Evolutionary conservation across 495 filamentous ascomycete species (phyloP).

Genomic region (Aspergillus saccharolyticus): DNA sequence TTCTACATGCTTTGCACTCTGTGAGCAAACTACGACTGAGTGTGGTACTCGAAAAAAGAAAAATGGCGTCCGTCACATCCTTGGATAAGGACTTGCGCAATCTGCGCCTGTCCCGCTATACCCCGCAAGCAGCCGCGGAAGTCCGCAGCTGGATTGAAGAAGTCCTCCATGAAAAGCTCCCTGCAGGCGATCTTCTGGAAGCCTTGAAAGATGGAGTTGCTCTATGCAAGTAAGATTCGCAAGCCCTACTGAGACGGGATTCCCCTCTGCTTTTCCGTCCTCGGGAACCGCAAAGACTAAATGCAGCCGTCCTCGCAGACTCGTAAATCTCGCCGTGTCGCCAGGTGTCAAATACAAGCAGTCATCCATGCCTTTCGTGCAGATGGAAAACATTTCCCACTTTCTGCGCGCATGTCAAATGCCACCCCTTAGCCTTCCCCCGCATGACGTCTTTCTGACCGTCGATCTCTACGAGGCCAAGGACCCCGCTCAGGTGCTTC

Average conservation of each 20-base stretch:
- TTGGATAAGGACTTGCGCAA: slow-evolving; percentile 94
- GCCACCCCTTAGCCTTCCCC: slow-evolving; percentile 77
- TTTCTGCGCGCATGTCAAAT: slow-evolving; percentile 84
- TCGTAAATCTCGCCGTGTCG: slow-evolving; percentile 76
- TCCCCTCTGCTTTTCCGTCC: background rate
- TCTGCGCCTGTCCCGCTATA: slow-evolving; percentile 89
- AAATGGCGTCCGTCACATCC: slow-evolving; percentile 91
- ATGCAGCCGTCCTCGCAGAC: slow-evolving; percentile 40
- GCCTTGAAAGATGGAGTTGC: slow-evolving; percentile 82
- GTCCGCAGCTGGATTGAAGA: slow-evolving; percentile 83
- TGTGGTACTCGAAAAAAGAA: slow-evolving; percentile 27
- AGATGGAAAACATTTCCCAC: slow-evolving; percentile 99
- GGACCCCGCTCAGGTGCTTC: slow-evolving; percentile 93
- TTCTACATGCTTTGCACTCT: slow-evolving; percentile 2
- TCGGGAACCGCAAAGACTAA: slow-evolving; percentile 6
- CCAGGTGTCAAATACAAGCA: slow-evolving; percentile 75
- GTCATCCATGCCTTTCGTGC: slow-evolving; percentile 93
- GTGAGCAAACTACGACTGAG: slow-evolving; percentile 5
- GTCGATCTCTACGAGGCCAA: slow-evolving; percentile 96
- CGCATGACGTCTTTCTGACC: slow-evolving; percentile 95
- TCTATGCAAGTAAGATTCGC: slow-evolving; percentile 72
- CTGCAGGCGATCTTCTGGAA: slow-evolving; percentile 73
- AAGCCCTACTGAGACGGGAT: background rate
- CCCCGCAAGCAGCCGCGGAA: slow-evolving; percentile 84
- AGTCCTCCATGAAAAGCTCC: slow-evolving; percentile 66